These are phyloP conservation scores for Phlyctochytrium planicorne DNA, from an alignment of 192 early-diverging fungal species.

Conservation along the genomic window DNA sequence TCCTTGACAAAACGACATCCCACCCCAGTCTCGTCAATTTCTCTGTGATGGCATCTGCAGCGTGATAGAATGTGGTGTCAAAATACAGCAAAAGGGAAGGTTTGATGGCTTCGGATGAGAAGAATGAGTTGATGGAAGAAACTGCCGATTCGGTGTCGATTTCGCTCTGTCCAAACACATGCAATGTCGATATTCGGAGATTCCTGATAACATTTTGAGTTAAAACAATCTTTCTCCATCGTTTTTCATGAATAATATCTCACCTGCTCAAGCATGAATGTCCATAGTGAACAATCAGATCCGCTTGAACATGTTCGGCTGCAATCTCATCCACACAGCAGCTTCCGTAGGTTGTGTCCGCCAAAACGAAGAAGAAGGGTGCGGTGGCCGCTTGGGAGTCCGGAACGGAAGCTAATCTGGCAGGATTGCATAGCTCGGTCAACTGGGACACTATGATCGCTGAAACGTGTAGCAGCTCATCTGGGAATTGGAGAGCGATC, in stretches of 20 bases:
- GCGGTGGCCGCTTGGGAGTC: background rate
- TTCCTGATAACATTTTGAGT: too few species aligned
- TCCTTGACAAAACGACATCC: too few species aligned
- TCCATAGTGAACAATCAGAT: slow-evolving; percentile 95
- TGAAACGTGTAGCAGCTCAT: slow-evolving; percentile 74
- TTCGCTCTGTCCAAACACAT: background rate
- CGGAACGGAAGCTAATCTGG: background rate
- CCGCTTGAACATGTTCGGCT: slow-evolving; percentile 81
- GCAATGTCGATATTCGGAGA: background rate
- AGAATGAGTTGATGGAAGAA: background rate
- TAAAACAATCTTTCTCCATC: too few species aligned
- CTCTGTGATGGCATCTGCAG: background rate
- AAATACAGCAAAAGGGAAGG: background rate
- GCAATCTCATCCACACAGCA: slow-evolving; percentile 99
- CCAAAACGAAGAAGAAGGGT: slow-evolving; percentile 73
- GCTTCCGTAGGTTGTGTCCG: slow-evolving; percentile 94
- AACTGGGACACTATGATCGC: slow-evolving; percentile 61
- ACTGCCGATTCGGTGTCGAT: background rate
- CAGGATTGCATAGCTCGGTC: slow-evolving; percentile 35
- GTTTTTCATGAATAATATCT: too few species aligned
- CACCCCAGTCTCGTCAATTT: too few species aligned
- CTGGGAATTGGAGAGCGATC: slow-evolving; percentile 87
- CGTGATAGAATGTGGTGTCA: background rate
- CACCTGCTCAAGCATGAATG: slow-evolving; percentile 84
- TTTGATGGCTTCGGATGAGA: background rate